phyloP scores from a whole-genome alignment of 768 basidiomycete species.

The Cubamyces lactineus region DNA sequence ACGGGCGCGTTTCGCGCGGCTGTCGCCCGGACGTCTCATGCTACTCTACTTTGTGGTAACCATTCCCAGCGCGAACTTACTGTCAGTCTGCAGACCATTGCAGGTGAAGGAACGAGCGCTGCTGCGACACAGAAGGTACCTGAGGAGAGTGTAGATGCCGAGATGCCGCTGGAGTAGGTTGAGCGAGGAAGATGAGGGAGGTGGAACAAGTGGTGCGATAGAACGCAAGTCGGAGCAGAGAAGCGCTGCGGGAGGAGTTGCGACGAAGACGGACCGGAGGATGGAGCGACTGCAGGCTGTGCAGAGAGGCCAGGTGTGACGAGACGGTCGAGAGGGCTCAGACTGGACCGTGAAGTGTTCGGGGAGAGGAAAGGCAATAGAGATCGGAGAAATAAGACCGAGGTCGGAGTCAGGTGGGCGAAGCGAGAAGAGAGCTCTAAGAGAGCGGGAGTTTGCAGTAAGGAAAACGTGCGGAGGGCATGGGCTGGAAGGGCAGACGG shows the following conservation, averaged over 20 bases:
- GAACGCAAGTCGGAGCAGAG: background rate
- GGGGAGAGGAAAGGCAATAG: background rate
- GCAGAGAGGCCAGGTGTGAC: background rate
- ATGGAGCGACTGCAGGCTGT: background rate
- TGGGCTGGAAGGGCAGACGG: background rate
- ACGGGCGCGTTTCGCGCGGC: no score
- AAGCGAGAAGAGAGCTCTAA: background rate
- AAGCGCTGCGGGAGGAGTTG: background rate
- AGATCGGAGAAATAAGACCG: conserved; percentile 6
- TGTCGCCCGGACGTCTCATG: no score
- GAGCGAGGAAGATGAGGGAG: background rate
- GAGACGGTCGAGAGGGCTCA: no score
- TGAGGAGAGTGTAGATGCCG: background rate
- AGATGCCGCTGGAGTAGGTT: background rate
- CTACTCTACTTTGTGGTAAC: no score
- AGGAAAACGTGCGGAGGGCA: background rate
- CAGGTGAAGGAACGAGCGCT: no score
- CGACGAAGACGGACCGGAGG: background rate
- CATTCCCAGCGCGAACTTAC: no score
- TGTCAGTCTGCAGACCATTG: no score
- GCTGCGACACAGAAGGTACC: no score
- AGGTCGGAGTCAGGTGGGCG: conserved; percentile 6
- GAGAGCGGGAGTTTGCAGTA: background rate
- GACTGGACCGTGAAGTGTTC: background rate
- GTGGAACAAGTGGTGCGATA: background rate